Evolutionary conservation across 495 filamentous ascomycete species (phyloP).

Genomic region (Friedmanniomyces simplex): DNA sequence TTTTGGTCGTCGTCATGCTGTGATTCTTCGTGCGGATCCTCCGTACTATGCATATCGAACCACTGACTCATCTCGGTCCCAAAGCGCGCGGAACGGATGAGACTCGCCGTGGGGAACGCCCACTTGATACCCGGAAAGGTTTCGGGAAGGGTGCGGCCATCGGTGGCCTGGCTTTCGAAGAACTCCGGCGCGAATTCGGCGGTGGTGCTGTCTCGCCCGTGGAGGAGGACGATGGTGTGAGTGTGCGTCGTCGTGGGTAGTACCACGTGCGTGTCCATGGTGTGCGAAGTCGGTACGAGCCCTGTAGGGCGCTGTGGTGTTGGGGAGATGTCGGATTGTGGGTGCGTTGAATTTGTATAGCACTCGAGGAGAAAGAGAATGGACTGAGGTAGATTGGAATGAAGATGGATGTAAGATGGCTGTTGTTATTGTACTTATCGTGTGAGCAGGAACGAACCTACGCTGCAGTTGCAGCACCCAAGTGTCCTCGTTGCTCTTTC

Average conservation of each 20-base stretch:
- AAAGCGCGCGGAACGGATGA: slow-evolving; percentile 12
- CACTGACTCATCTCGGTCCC: slow-evolving; percentile 18
- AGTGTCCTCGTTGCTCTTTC: no score
- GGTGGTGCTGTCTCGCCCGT: slow-evolving; percentile 9
- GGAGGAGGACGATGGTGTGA: background rate
- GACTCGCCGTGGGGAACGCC: slow-evolving; percentile 16
- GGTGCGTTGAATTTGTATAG: no score
- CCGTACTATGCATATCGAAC: slow-evolving; percentile 24
- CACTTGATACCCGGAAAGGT: slow-evolving; percentile 22
- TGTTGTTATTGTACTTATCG: no score
- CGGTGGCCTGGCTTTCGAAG: slow-evolving; percentile 22
- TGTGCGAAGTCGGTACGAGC: no score
- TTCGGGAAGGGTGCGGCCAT: slow-evolving; percentile 13
- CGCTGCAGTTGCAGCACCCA: no score
- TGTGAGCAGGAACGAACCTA: no score
- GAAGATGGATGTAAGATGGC: no score
- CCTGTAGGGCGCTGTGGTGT: no score
- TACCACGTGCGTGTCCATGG: background rate
- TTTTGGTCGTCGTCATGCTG: slow-evolving; percentile 16
- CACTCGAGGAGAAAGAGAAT: no score
- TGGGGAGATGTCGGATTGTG: no score
- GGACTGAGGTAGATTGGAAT: no score
- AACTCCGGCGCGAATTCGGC: slow-evolving; percentile 20
- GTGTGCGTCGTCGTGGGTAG: background rate
- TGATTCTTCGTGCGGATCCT: slow-evolving; percentile 12